These are phyloP conservation scores for Schizosaccharomyces lindneri DNA, from an alignment of 805 yeast species.

Conservation along the genomic window DNA sequence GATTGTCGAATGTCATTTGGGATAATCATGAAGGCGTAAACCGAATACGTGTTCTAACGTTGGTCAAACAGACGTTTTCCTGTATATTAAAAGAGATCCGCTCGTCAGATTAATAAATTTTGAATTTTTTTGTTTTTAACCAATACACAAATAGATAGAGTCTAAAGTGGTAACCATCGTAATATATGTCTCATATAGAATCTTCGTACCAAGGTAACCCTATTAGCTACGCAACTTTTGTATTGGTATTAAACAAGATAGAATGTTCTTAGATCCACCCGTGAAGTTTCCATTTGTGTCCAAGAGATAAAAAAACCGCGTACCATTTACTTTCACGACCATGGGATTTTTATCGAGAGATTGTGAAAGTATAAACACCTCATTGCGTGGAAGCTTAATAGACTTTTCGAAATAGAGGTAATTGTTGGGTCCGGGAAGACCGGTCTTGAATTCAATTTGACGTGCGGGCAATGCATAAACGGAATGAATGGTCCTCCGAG, in stretches of 20 bases:
- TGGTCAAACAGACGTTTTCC: too few relatives aligned
- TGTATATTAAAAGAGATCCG: too few relatives aligned
- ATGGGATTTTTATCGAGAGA: background rate
- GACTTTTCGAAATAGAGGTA: background rate
- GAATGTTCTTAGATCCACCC: background rate
- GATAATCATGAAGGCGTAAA: background rate
- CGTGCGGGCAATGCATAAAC: background rate
- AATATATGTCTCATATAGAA: too few relatives aligned
- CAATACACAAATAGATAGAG: too few relatives aligned
- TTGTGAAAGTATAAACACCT: background rate
- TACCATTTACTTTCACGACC: background rate
- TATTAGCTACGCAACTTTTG: too few relatives aligned
- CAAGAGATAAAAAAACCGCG: background rate
- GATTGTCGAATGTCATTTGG: background rate
- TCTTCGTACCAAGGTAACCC: too few relatives aligned
- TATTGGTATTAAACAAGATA: background rate
- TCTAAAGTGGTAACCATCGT: too few relatives aligned
- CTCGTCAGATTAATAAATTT: too few relatives aligned
- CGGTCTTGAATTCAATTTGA: background rate
- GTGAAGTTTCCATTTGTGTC: background rate
- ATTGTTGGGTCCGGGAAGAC: background rate
- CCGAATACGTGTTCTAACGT: background rate
- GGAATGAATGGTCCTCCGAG: background rate
- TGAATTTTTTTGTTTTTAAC: too few relatives aligned
- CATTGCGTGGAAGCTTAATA: background rate